Percentiles rank a stretch among this genome's conserved stretches.
These are phyloP conservation scores for Neckera pumila DNA, from an alignment of 225 moss, liverwort and hornwort genomes.

Conservation along the genomic window DNA sequence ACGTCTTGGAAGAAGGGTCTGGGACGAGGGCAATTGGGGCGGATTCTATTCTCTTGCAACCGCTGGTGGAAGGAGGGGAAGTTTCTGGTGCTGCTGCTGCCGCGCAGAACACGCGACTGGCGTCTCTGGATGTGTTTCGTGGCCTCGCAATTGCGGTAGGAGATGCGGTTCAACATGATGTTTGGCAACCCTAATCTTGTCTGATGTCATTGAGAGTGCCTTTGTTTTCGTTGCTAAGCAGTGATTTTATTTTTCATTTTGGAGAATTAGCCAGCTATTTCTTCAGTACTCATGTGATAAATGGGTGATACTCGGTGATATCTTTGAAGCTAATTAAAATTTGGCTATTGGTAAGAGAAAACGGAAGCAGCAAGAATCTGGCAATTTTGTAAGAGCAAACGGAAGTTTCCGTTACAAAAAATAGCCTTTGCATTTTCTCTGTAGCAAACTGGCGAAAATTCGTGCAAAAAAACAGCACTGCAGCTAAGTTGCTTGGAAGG, in stretches of 20 bases:
- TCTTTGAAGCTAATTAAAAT: no score
- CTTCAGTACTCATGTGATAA: background rate
- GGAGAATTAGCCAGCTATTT: background rate
- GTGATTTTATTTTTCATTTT: no score
- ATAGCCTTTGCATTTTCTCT: background rate
- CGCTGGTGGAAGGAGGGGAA: slow-evolving; percentile 5
- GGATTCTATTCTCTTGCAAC: slow-evolving; percentile 17
- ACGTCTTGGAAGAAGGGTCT: slow-evolving; percentile 7
- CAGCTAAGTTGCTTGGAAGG: background rate
- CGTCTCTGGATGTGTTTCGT: slow-evolving; percentile 53
- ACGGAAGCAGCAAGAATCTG: background rate
- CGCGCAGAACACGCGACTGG: slow-evolving; percentile 1
- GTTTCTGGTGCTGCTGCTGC: background rate
- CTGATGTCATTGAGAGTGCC: background rate
- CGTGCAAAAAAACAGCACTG: no score
- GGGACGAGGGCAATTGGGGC: background rate
- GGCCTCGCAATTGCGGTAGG: slow-evolving; percentile 53
- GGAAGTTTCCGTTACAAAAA: background rate
- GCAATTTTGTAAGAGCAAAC: background rate
- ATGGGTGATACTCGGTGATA: background rate
- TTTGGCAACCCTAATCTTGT: background rate
- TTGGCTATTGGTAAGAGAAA: background rate
- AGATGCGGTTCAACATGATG: background rate
- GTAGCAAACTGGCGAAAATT: background rate
- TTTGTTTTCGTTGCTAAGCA: background rate